phyloP scores from a whole-genome alignment of 495 filamentous ascomycete species.

The Baudoinia panamericana region DNA sequence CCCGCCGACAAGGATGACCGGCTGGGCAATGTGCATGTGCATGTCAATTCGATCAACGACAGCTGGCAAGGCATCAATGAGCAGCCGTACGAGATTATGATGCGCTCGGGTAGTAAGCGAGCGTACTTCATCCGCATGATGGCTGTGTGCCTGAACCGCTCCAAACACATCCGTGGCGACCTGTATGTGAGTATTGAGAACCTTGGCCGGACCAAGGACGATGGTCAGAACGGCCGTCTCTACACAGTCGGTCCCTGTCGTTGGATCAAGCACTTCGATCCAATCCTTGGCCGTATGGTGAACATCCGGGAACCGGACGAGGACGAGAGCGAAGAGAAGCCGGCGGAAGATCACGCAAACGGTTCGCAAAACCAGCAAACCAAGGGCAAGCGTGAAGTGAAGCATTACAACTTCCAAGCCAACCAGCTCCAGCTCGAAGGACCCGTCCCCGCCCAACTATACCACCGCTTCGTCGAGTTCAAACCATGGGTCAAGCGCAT shows the following conservation, averaged over 20 bases:
- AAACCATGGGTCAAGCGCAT: conserved; percentile 78
- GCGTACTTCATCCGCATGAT: conserved; percentile 61
- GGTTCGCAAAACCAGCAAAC: not conserved
- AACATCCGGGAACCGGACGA: conserved; percentile 54
- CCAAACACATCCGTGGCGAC: conserved; percentile 43
- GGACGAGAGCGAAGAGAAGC: conserved; percentile 10
- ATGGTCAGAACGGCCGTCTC: conserved; percentile 57
- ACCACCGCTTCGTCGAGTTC: conserved; percentile 88
- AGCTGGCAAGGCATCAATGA: conserved; percentile 55
- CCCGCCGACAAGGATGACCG: conserved; percentile 74
- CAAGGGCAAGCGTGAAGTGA: conserved; percentile 6
- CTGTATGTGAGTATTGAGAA: conserved; percentile 58
- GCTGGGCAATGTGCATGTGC: conserved; percentile 67
- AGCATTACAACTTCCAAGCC: conserved; percentile 62
- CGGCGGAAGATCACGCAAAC: not conserved
- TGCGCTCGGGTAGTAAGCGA: conserved; percentile 70
- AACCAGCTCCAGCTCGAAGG: conserved; percentile 81
- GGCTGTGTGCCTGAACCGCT: conserved; percentile 42
- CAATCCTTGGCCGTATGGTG: conserved; percentile 70
- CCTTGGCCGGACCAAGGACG: conserved; percentile 54
- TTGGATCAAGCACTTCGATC: conserved; percentile 77
- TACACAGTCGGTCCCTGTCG: conserved; percentile 64
- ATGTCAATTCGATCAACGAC: conserved; percentile 43
- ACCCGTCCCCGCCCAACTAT: conserved; percentile 63
- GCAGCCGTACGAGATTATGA: conserved; percentile 58